Percentiles rank a stretch among this genome's conserved stretches.
Conservation (phyloP, 805 yeast species). For the Dipodascopsis tothii region DNA sequence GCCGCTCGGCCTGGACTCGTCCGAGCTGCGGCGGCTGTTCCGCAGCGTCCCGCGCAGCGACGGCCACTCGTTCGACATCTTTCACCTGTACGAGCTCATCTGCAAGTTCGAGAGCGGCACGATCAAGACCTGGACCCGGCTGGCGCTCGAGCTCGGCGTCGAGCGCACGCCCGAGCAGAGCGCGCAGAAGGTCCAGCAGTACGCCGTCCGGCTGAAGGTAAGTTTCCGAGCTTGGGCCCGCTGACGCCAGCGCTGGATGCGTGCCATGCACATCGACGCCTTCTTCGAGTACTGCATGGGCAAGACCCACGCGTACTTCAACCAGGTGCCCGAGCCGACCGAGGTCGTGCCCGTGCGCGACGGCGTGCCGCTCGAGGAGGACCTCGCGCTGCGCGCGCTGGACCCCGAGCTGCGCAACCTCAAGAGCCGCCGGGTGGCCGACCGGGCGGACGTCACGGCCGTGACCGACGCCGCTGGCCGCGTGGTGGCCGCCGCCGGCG, state of each 20-base stretch:
- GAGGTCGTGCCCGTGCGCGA: slow-evolving; percentile 6
- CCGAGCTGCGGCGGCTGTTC: slow-evolving; percentile 16
- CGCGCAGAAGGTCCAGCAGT: slow-evolving; percentile 20
- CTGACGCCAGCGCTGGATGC: slow-evolving; percentile 19
- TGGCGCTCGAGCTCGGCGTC: slow-evolving; percentile 21
- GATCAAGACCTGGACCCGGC: slow-evolving; percentile 21
- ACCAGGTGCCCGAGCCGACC: slow-evolving; percentile 16
- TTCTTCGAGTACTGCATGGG: slow-evolving; percentile 21
- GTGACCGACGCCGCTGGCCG: not conserved
- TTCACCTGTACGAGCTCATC: slow-evolving; percentile 9
- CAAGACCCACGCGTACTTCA: slow-evolving; percentile 14
- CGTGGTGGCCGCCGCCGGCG: not conserved
- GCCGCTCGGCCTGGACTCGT: slow-evolving; percentile 6
- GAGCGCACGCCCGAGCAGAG: slow-evolving; percentile 21
- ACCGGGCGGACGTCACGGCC: not conserved
- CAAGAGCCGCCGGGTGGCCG: not conserved
- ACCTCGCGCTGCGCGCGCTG: slow-evolving; percentile 18
- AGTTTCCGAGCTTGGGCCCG: not conserved
- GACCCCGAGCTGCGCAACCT: slow-evolving; percentile 8
- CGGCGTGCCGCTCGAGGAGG: slow-evolving; percentile 21
- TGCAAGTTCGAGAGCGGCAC: slow-evolving; percentile 17
- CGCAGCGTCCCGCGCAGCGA: slow-evolving; percentile 21
- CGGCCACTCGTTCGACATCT: slow-evolving; percentile 14
- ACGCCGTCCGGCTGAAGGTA: slow-evolving; percentile 21
- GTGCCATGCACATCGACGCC: slow-evolving; percentile 22